Evolutionary conservation across 2,329 filamentous ascomycete species (phyloP).

Genomic region (Cladosporium sp.): DNA sequence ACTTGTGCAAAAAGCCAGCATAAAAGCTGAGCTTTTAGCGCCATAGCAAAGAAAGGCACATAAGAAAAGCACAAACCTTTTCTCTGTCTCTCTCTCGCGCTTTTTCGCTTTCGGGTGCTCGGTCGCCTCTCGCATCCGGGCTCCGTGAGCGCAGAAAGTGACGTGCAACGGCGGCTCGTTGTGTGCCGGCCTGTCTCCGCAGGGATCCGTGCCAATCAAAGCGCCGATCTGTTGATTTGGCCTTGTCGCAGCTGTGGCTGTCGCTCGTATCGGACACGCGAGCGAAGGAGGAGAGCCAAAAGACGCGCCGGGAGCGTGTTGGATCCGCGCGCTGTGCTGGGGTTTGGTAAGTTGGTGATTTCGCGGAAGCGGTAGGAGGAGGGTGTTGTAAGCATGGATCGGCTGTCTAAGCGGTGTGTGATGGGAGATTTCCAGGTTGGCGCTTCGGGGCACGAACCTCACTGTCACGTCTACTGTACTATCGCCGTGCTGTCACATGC

Average conservation of each 20-base stretch:
- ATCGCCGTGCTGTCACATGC: too few relatives aligned
- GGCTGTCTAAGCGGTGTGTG: too few relatives aligned
- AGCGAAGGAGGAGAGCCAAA: too few relatives aligned
- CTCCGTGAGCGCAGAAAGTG: not conserved
- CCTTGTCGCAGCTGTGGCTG: too few relatives aligned
- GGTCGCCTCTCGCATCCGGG: not conserved
- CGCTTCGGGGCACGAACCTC: too few relatives aligned
- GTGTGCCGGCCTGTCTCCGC: not conserved
- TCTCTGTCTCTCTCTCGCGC: not conserved
- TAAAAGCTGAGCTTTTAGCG: not conserved
- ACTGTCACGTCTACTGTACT: too few relatives aligned
- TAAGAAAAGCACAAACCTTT: not conserved
- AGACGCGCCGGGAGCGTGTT: not conserved
- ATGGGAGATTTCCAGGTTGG: too few relatives aligned
- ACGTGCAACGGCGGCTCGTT: not conserved
- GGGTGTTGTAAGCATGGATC: too few relatives aligned
- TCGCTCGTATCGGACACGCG: not conserved
- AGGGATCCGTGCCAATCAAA: not conserved
- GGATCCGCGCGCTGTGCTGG: not conserved
- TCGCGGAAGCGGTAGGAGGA: too few relatives aligned
- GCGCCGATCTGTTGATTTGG: conserved; percentile 1
- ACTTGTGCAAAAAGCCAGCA: not conserved
- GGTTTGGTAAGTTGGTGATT: not conserved
- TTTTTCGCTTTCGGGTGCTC: conserved; percentile 1
- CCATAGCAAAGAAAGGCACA: not conserved